Conservation (phyloP, 768 basidiomycete species). For the Polyporus arcularius region DNA sequence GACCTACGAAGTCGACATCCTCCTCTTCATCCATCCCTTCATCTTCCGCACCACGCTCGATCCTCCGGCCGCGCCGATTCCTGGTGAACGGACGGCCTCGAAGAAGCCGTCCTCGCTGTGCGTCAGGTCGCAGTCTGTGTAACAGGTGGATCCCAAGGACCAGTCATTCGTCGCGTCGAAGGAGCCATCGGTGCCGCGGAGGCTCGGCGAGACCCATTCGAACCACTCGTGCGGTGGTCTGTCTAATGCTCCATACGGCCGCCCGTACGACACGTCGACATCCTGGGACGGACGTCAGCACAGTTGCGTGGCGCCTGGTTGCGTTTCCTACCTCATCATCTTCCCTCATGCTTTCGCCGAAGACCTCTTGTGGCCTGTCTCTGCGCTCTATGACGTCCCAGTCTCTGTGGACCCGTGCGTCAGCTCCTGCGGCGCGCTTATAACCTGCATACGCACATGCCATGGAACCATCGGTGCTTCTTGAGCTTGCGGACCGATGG, state of each 20-base stretch:
- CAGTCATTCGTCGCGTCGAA: neutral
- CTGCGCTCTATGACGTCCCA: conserved; percentile 4
- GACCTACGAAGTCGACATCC: conserved; percentile 10
- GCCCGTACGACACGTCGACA: conserved; percentile 7
- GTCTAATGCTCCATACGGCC: conserved; percentile 1
- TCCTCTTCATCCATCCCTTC: conserved; percentile 15
- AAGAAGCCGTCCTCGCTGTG: conserved; percentile 4
- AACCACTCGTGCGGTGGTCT: conserved; percentile 14
- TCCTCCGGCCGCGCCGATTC: neutral
- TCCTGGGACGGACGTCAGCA: neutral
- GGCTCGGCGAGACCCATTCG: conserved; percentile 12
- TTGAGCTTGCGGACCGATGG: conserved; percentile 13
- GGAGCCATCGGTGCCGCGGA: neutral
- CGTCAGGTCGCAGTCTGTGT: conserved; percentile 4
- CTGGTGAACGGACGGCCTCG: neutral
- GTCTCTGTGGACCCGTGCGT: neutral
- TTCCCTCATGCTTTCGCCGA: neutral
- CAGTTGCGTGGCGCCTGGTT: too few relatives aligned
- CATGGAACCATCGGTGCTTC: conserved; percentile 16
- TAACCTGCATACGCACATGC: conserved; percentile 4
- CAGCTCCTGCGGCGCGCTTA: neutral
- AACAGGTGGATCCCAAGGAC: conserved; percentile 5
- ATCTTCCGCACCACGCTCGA: conserved; percentile 11
- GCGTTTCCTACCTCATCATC: neutral
- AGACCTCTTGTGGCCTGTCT: neutral